Base-by-base conservation (phyloP, 1,284 basidiomycete genomes). In the Schizopora paradoxa region DNA sequence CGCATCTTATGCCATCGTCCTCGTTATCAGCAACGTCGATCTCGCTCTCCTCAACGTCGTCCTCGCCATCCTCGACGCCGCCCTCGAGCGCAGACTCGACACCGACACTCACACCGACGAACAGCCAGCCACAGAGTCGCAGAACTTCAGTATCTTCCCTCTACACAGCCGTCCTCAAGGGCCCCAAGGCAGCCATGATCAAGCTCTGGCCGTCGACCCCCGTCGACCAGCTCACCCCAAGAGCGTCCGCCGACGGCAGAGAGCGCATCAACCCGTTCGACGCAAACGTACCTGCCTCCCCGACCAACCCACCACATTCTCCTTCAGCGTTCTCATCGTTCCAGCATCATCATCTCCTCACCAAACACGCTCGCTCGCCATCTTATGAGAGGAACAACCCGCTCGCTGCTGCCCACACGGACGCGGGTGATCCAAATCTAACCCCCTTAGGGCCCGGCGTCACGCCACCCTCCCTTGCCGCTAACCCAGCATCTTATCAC, bases 241-340 rank as follows among this genome's bases (percentile, higher is more conserved):
- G 76, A 53, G 77, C 78, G 8, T 69, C 58, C 47, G 63, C 69
- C 43, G 69, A 72, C 49, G 63, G 68, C 51, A 71, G 69, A 46
- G 79, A 83, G 56, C 73, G 69, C 54, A 54, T 61, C 51, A 87
- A 90, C 61, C 88, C 86, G 1, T 90, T 91, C 58, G 86, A 90
- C 54, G 42, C 61, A n/a, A n/a, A n/a, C n/a, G n/a, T n/a, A n/a
- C n/a, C n/a, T n/a, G n/a, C 49, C 41, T 37, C 45, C 47, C 16
- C 61, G 61, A 33, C 59, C 61, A 26, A 61, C 33, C 14, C 58
- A 54, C 45, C 66, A 63, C 49, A 66, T 57, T 11, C 60, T 52
- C 64, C 58, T 28, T 54, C 46, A 45, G 51, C 31, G 48, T 51
- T 47, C 48, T 53, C 38, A 18, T 36, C 48, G 58, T 33, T 62